A percentile compares a stretch with the other conserved stretches of the same genome.
Conservation (phyloP, 305 asterid species). For the Fraxinus sp. region DNA sequence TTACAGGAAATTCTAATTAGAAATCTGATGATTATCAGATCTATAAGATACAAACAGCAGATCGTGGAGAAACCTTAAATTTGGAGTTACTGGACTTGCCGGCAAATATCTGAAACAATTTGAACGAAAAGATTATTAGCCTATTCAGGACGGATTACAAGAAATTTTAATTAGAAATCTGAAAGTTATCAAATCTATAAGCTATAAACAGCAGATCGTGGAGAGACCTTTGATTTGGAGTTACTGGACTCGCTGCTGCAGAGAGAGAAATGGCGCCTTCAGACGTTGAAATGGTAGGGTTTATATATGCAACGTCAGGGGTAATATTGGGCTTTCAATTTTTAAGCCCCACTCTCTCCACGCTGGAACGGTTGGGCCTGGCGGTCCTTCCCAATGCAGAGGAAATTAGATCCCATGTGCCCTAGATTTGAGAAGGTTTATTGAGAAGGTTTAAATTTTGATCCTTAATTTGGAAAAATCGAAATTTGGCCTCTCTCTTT, state of each 20-base stretch:
- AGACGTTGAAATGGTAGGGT: constrained; percentile 16
- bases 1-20: not conserved
- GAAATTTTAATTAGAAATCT: not conserved
- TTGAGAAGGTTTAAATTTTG: too few species aligned
- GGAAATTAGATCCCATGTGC: too few species aligned
- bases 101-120: not conserved
- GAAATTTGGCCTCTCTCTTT: too few species aligned
- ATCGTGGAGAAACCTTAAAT: constrained; percentile 23
- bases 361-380: too few species aligned
- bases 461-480: too few species aligned
- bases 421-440: too few species aligned
- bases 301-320: constrained; percentile 20
- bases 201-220: constrained; percentile 8
- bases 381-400: too few species aligned
- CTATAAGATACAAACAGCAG: constrained; percentile 1
- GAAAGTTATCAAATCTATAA: not conserved
- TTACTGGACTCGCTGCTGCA: not conserved
- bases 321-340: not conserved
- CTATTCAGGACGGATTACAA: not conserved
- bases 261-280: constrained; percentile 7
- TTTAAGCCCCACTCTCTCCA: too few species aligned
- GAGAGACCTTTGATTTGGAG: constrained; percentile 24
- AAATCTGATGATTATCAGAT: not conserved
- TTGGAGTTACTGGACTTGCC: constrained; percentile 7
- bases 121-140: not conserved